Base-by-base conservation (phyloP, 805 yeast species). In the Lachancea waltii region DNA sequence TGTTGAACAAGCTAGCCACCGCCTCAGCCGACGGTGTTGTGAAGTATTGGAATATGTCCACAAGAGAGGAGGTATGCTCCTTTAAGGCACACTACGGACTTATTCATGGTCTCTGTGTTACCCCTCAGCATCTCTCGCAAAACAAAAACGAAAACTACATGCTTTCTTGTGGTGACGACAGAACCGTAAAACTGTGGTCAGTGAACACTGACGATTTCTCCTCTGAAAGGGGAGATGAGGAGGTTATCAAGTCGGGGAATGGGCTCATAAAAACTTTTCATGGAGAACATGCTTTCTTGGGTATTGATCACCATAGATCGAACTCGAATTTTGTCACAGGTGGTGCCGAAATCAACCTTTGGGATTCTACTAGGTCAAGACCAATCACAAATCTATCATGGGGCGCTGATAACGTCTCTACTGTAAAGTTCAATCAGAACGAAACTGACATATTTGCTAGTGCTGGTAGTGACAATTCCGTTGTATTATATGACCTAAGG, bases 1-100 rank as follows among this genome's bases (percentile, higher is more conserved):
- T 74, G 31, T 69, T 87, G 35, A 83, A 78, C 52, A 79, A 79
- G 54, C 63, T 90, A 20, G 97, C 97, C 2, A 77, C 92, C 7
- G 97, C 96, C 7, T 79, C 92, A 6, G 98, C 95, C 24, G 99
- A 92, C 60, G 99, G 99, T 53, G 76, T 84, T 5, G 73, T 92
- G 47, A 92, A 92, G 59, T 84, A 85, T 56, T 92, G 98, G 98
- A 85, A 90, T 62, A 62, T 90, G 63, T 75, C 89, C 1, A 72
- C 85, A 8, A 71, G 92, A 45, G 78, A 77, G 13, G 95, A 92
- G 56, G 60, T 74, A 1, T 77, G 78, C 45, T 75, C 86, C 20
- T 85, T 81, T 56, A 79, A 80, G 56, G 97, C 95, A 0, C 99
- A 92, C 64, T 78, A 81, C 53, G 95, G 95, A 4, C 77, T 85